Percentiles rank a stretch among this genome's conserved stretches.
Evolutionary conservation across 768 basidiomycete species (phyloP).

Genomic region (Tremella yokohamensis): DNA sequence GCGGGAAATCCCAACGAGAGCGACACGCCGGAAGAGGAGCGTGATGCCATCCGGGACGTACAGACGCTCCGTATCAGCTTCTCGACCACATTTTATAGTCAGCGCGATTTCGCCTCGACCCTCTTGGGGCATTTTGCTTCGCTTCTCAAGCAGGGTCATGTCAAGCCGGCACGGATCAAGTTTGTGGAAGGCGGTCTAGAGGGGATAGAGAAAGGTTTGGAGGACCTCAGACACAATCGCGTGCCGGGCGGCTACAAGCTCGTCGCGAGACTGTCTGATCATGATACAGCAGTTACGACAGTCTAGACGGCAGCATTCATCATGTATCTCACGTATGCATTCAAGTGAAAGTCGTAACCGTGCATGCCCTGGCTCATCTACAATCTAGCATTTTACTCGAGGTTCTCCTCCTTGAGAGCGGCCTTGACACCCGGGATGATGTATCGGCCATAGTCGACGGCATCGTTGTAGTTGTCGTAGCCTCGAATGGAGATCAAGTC

Average conservation of each 20-base stretch:
- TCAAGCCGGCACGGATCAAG: slow-evolving; percentile 18
- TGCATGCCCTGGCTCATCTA: no score
- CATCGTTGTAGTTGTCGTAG: slow-evolving; percentile 38
- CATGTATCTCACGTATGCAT: background rate
- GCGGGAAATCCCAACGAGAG: slow-evolving; percentile 22
- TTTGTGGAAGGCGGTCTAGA: slow-evolving; percentile 22
- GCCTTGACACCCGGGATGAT: slow-evolving; percentile 31
- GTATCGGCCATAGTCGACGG: slow-evolving; percentile 38
- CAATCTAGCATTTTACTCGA: background rate
- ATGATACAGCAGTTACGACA: no score
- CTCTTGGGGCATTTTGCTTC: slow-evolving; percentile 16
- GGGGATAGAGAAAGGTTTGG: slow-evolving; percentile 34
- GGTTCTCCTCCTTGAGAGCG: slow-evolving; percentile 20
- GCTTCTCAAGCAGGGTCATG: slow-evolving; percentile 11
- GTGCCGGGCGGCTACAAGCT: slow-evolving; percentile 34
- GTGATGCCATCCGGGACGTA: slow-evolving; percentile 19
- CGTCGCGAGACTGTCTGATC: slow-evolving; percentile 23
- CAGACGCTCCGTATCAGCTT: slow-evolving; percentile 26
- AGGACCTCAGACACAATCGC: slow-evolving; percentile 22
- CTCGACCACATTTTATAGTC: slow-evolving; percentile 36
- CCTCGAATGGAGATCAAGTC: slow-evolving; percentile 36
- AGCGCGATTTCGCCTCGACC: slow-evolving; percentile 24
- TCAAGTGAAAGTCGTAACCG: background rate
- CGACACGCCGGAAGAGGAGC: background rate
- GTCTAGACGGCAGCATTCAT: no score